Conservation (phyloP, 1,139 yeast species). For the Zygotorulaspora mrakii region DNA sequence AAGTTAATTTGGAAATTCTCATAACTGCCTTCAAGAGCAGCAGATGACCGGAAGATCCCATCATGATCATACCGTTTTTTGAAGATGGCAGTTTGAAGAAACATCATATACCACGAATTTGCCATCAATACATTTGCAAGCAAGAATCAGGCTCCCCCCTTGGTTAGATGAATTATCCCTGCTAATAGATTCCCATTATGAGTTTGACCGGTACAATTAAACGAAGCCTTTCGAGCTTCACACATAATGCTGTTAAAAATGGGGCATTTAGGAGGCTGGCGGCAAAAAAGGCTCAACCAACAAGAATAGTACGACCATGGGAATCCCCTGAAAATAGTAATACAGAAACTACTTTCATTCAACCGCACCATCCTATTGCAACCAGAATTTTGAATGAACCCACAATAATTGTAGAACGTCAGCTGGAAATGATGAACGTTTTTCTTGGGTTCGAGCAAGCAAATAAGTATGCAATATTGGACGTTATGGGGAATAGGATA, state of each 20-base stretch:
- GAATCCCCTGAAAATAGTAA: neutral
- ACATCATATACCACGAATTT: no score
- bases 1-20: no score
- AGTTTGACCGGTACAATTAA: no score
- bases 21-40: no score
- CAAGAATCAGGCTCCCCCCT: no score
- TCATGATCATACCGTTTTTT: no score
- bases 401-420: conserved; percentile 79
- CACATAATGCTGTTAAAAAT: conserved; percentile 6
- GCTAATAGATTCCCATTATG: no score
- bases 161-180: no score
- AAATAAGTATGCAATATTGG: conserved; percentile 70
- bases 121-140: no score
- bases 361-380: conserved; percentile 25
- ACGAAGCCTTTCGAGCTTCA: no score
- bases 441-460: conserved; percentile 90
- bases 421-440: conserved; percentile 81
- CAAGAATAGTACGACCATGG: conserved; percentile 3
- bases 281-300: neutral
- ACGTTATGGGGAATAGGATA: conserved; percentile 64
- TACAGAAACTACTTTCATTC: conserved; percentile 16
- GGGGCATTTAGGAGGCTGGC: conserved; percentile 16
- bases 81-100: no score
- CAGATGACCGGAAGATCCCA: no score
- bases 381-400: conserved; percentile 62